Evolutionary conservation across 371 early-diverging fungal species (phyloP), one percentile per base, ranked within the genome.

Genomic region (Mortierella sp.): DNA sequence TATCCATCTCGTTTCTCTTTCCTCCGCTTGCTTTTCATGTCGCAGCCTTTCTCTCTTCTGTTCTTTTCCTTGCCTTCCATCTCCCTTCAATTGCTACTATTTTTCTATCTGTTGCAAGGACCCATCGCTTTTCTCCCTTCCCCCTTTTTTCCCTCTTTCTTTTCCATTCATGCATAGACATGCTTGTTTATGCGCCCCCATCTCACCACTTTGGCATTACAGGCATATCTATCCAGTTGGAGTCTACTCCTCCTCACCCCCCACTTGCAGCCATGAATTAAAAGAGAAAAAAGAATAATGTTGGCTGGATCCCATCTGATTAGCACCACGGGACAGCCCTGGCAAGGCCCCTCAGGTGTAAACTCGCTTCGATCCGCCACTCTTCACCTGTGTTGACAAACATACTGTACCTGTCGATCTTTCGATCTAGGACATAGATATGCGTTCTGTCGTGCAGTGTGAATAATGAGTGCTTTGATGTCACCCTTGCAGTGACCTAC

Each of bases 261-360:
- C 3, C 50, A 50, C 0, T 3, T n/a, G 54, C 54, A n/a, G 5
- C 9, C 54, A 54, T 67, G 43, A 34, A 67, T 21, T 16, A 37
- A 34, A 67, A 67, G 34, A 40, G 24, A 61, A 19, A 64, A 21
- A 24, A 40, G 9, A 21, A 37, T 24, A 64, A 24, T 67, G 37
- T 67, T 21, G 40, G 67, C 67, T 2, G 54, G 67, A 67, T 67
- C 16, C 37, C 67, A 67, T 67, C 67, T 67, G 67, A 67, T 67
- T 67, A 67, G 3, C 67, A 67, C 67, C 67, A 67, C 43, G 67
- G 67, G 67, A 34, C 34, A 67, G 67, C 40, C 67, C 67, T 67
- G 67, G 67, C 67, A 21, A 67, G 67, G 67, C 67, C 34, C 67
- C 67, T 37, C 67, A 67, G 67, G 43, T 67, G 67, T 67, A 67